Percentiles rank a stretch among this genome's conserved stretches.
phyloP scores from a whole-genome alignment of 352 stramenopile genomes.

The Pythium graminicola region DNA sequence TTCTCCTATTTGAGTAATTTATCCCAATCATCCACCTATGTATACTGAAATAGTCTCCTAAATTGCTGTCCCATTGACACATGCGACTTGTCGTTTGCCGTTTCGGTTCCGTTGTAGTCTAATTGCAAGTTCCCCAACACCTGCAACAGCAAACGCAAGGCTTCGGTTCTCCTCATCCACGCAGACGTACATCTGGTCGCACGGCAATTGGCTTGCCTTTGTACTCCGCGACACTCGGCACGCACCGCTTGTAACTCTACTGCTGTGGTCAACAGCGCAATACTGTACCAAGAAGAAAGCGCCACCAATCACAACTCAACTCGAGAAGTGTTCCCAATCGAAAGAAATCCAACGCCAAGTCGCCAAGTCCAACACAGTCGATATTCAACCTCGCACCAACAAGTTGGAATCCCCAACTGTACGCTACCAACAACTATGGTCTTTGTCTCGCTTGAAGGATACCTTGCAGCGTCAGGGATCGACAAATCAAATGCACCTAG shows the following conservation, averaged over 20 bases:
- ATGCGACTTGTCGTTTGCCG: constrained; percentile 9
- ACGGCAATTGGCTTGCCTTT: constrained; percentile 12
- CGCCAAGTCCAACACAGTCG: neutral
- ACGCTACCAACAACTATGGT: constrained; percentile 37
- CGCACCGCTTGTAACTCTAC: too few relatives aligned
- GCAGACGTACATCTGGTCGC: constrained; percentile 1
- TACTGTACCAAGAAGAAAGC: neutral
- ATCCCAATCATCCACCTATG: neutral
- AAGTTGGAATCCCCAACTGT: neutral
- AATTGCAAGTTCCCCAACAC: too few relatives aligned
- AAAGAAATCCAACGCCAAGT: neutral
- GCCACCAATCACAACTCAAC: neutral
- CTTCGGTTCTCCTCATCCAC: constrained; percentile 8
- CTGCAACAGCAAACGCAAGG: too few relatives aligned
- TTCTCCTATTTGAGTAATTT: neutral
- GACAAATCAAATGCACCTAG: constrained; percentile 10
- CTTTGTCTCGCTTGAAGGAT: constrained; percentile 71
- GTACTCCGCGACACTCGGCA: constrained; percentile 12
- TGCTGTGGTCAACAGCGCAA: too few relatives aligned
- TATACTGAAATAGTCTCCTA: neutral
- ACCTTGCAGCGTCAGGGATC: constrained; percentile 37
- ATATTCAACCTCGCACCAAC: neutral
- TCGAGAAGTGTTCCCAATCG: neutral
- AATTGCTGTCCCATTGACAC: neutral
- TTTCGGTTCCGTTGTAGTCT: constrained; percentile 12